These are phyloP conservation scores for Leccinum variicolor DNA, from an alignment of 768 basidiomycete species.

Conservation along the genomic window DNA sequence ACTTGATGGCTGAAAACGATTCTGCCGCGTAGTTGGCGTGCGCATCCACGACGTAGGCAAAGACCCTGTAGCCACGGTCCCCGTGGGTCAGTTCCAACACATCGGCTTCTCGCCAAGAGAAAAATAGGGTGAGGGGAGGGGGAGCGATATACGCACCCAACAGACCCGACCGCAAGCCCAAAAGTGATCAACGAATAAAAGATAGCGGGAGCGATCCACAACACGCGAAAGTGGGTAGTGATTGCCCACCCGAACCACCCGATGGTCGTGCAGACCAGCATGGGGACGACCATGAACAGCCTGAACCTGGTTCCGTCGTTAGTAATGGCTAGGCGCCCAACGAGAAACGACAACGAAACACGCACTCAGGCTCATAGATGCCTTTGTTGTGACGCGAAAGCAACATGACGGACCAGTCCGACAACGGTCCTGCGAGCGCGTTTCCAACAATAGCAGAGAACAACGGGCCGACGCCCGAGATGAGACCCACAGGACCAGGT, in stretches of 20 bases:
- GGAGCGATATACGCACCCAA: background rate
- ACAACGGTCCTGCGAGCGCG: background rate
- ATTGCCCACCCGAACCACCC: constrained; percentile 1
- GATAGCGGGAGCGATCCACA: background rate
- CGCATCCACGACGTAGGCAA: background rate
- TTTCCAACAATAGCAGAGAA: background rate
- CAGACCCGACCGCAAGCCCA: background rate
- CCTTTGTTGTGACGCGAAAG: background rate
- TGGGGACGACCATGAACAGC: background rate
- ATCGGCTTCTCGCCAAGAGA: background rate
- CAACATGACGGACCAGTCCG: background rate
- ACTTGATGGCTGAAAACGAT: background rate
- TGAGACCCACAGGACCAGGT: background rate
- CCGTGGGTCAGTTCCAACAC: background rate
- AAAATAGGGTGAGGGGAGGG: background rate
- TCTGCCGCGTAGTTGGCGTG: background rate
- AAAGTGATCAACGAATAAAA: background rate
- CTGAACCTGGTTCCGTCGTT: background rate
- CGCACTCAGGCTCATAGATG: background rate
- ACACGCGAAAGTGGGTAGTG: background rate
- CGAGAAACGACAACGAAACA: background rate
- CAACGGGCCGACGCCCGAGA: background rate
- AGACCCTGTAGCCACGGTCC: background rate
- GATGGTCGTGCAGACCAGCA: background rate
- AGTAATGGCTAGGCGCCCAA: background rate